These are phyloP conservation scores for Yamagishiella unicocca DNA, from an alignment of 139 green algal species.

Conservation along the genomic window DNA sequence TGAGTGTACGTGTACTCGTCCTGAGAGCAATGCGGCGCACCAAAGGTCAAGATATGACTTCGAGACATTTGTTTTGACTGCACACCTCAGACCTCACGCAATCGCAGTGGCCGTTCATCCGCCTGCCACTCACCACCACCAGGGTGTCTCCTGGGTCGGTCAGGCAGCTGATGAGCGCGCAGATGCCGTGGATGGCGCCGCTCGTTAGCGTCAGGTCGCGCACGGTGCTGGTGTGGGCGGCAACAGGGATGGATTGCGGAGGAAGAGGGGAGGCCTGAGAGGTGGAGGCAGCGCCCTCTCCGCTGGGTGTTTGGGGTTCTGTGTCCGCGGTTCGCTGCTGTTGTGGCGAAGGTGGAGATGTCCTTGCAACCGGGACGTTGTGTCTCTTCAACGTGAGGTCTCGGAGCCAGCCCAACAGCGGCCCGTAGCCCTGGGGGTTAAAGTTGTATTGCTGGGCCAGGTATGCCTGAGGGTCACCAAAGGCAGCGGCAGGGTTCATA, in stretches of 20 bases:
- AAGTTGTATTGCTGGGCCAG: conserved; percentile 49
- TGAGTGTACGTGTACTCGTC: conserved; percentile 86
- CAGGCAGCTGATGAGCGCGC: conserved; percentile 18
- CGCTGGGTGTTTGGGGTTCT: no score
- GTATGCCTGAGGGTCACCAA: conserved; percentile 12
- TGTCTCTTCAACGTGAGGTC: not conserved
- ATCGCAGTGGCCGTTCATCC: no score
- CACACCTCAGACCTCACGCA: no score
- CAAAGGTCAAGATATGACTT: no score
- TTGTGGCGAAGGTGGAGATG: not conserved
- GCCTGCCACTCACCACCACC: conserved; percentile 23
- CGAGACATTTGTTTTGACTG: no score
- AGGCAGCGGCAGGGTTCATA: no score
- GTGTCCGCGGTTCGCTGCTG: no score
- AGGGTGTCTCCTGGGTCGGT: conserved; percentile 42
- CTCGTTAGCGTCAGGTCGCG: conserved; percentile 12
- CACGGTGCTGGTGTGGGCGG: not conserved
- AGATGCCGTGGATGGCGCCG: conserved; percentile 50
- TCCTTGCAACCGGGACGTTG: not conserved
- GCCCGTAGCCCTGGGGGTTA: conserved; percentile 35
- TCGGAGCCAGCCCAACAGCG: conserved; percentile 6
- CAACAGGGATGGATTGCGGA: not conserved
- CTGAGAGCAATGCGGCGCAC: no score
- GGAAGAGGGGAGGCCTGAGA: not conserved
- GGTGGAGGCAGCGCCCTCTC: no score